Evolutionary conservation across 257 asterid genomes (phyloP), one percentile per base, ranked within the genome.

Genomic region (Solanum chmielewskii): DNA sequence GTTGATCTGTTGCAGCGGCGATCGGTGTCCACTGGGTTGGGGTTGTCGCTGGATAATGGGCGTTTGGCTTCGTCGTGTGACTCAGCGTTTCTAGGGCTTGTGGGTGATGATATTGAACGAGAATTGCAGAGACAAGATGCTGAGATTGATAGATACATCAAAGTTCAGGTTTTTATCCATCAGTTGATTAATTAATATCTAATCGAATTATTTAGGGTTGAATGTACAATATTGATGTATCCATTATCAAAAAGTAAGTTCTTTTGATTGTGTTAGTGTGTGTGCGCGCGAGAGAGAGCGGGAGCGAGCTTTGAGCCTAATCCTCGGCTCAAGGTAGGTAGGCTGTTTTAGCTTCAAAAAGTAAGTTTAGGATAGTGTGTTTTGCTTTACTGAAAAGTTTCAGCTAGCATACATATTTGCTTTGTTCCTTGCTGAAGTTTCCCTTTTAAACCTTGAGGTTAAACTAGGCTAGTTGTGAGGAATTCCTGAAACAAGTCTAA

Each of bases 11-110:
- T 97, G 77, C 98, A 94, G 93, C 91, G 97, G 70, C 94, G 98
- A 85, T 93, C 99, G 31, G 98, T 97, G 85, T 96, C 99, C 3
- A 96, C 99, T 27, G 99, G 99, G 74, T 91, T 97, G 86, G 99
- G 98, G 42, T 95, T 97, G 88, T 96, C 99, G 0, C 80, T 97
- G 94, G 99, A 96, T 59, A 97, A 93, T 80, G 94, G 95, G 5
- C 91, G 97, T 60, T 75, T 92, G 91, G 88, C 92, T 60, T 95
- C 98, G 39, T 92, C 97, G 5, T 93, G 97, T 25, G 98, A 95
- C 86, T 95, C 99, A 9, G 89, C 94, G 42, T 90, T 96, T 90
- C 90, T 95, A 66, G 98, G 95, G 88, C 91, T 93, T 68, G 91
- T 90, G 11, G 94, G 96, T 7, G 99, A 95, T 87, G 94, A 94